These are phyloP conservation scores for Fusarium sp. DNA, from an alignment of 2,329 filamentous ascomycete species.

Conservation along the genomic window DNA sequence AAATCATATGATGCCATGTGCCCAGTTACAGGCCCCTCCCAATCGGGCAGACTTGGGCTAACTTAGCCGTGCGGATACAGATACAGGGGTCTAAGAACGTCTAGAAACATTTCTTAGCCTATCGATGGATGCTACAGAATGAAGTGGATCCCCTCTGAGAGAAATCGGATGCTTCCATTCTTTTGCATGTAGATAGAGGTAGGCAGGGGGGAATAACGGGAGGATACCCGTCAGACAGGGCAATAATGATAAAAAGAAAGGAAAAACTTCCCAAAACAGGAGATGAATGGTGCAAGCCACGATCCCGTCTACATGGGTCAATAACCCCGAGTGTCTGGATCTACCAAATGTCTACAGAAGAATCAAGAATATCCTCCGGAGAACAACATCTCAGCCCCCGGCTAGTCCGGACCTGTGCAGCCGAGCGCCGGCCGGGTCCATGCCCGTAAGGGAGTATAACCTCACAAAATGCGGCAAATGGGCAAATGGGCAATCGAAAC, in stretches of 20 bases:
- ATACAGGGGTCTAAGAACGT: constrained; percentile 24
- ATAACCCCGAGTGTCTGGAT: not conserved
- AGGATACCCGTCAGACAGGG: constrained; percentile 5
- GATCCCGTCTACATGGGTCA: constrained; percentile 1
- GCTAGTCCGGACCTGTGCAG: constrained; percentile 38
- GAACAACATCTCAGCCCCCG: constrained; percentile 7
- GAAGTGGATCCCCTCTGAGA: constrained; percentile 13
- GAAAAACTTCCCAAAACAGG: not conserved
- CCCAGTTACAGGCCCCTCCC: constrained; percentile 37
- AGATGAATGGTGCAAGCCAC: not conserved
- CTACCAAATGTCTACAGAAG: not conserved
- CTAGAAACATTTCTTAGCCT: constrained; percentile 28
- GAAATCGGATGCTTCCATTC: constrained; percentile 34
- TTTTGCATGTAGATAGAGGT: not conserved
- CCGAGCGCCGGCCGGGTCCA: constrained; percentile 35
- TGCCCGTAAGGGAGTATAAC: constrained; percentile 29
- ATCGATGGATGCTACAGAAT: constrained; percentile 3
- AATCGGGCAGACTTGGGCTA: constrained; percentile 43
- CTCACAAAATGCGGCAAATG: constrained; percentile 17
- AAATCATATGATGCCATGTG: constrained; percentile 48
- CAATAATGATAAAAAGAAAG: constrained; percentile 5
- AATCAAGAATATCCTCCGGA: not conserved
- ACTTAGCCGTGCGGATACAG: too few species aligned
- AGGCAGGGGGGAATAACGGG: constrained; percentile 9
- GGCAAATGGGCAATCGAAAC: constrained; percentile 26